A percentile compares a stretch with the other conserved stretches of the same genome.
Conservation (phyloP, 2,329 filamentous ascomycete genomes). For the Sporothrix phasma region DNA sequence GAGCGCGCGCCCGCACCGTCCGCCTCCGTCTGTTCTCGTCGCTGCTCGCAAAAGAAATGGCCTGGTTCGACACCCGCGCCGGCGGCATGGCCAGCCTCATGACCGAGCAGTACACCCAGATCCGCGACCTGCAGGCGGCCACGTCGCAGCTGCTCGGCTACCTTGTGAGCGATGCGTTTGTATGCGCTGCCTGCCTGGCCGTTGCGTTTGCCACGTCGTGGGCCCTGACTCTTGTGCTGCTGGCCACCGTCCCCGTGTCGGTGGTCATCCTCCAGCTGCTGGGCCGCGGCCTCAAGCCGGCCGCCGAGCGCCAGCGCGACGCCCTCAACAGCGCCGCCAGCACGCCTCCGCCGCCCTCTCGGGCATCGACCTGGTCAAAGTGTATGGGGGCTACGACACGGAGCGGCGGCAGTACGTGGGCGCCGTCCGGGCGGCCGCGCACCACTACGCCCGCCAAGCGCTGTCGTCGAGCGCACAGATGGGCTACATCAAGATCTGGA, state of each 20-base stretch:
- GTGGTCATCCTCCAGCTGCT: conserved; percentile 49
- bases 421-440: conserved; percentile 23
- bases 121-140: conserved; percentile 69
- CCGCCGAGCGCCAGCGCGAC: conserved; percentile 58
- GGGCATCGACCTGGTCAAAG: conserved; percentile 78
- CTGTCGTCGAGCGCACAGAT: conserved; percentile 45
- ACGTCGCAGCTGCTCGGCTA: conserved; percentile 72
- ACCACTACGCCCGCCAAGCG: conserved; percentile 57
- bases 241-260: conserved; percentile 63
- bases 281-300: conserved; percentile 50
- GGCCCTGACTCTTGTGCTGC: conserved; percentile 70
- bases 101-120: conserved; percentile 66
- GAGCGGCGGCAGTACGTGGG: conserved; percentile 57
- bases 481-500: conserved; percentile 62
- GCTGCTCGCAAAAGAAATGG: conserved; percentile 62
- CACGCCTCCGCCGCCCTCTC: conserved; percentile 57
- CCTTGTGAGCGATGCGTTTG: conserved; percentile 53
- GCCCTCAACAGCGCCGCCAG: conserved; percentile 64
- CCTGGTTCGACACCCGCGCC: conserved; percentile 69
- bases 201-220: conserved; percentile 74
- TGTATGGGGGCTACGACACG: conserved; percentile 63
- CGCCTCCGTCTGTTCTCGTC: conserved; percentile 55
- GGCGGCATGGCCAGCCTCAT: conserved; percentile 65
- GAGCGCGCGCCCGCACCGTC: conserved; percentile 65
- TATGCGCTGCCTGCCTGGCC: conserved; percentile 53